phyloP scores from a whole-genome alignment of 768 basidiomycete genomes.

The Basidioascus undulatus region DNA sequence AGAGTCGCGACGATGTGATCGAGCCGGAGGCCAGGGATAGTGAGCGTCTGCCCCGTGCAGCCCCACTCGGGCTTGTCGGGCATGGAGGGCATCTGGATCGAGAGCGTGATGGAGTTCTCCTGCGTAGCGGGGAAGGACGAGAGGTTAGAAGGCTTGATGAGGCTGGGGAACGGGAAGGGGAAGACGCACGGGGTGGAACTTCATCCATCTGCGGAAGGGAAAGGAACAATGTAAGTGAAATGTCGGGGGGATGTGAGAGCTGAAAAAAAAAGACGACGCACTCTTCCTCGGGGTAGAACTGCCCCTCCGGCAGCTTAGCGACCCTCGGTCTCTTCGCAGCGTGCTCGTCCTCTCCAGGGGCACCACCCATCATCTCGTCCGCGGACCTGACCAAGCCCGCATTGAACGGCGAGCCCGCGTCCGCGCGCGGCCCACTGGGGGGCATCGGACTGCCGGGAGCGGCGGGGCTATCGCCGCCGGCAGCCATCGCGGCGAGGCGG shows the following conservation, averaged over 20 bases:
- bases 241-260: not conserved
- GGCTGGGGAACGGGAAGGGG: too few species aligned
- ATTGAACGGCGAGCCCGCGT: too few species aligned
- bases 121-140: not conserved
- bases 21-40: constrained; percentile 59
- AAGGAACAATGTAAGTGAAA: not conserved
- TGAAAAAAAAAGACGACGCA: too few species aligned
- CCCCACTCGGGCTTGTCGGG: constrained; percentile 80
- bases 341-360: constrained; percentile 33
- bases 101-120: constrained; percentile 67
- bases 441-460: too few species aligned
- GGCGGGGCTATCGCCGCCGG: too few species aligned
- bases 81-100: constrained; percentile 59
- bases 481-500: constrained; percentile 35
- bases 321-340: constrained; percentile 73
- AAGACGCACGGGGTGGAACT: constrained; percentile 50
- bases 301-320: constrained; percentile 61
- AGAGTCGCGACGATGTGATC: constrained; percentile 66
- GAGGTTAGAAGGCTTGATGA: not conserved
- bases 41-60: constrained; percentile 52
- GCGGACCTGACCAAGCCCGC: too few species aligned
- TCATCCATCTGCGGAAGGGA: constrained; percentile 32
- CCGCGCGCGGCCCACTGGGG: constrained; percentile 22
- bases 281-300: constrained; percentile 48
- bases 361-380: constrained; percentile 50